A percentile compares a stretch with the other conserved stretches of the same genome.
These are phyloP conservation scores for Kockovaella imperatae DNA, from an alignment of 768 basidiomycete genomes.

Conservation along the genomic window DNA sequence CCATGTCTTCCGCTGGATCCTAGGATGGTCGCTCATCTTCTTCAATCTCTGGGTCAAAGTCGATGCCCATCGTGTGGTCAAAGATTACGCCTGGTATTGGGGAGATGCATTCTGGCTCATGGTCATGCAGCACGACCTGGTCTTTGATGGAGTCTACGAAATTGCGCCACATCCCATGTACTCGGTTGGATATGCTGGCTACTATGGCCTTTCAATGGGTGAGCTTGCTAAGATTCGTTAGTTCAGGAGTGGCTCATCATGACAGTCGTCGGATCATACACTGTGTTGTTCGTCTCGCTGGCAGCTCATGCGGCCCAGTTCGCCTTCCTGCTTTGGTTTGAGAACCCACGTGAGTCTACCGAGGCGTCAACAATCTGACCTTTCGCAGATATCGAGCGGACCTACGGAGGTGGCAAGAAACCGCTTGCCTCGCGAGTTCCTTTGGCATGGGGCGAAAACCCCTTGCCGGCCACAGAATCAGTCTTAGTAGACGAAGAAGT, in stretches of 20 bases:
- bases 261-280: slow-evolving; percentile 41
- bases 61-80: slow-evolving; percentile 94
- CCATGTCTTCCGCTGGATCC: slow-evolving; percentile 80
- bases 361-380: background rate
- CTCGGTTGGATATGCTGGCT: slow-evolving; percentile 62
- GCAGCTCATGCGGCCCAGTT: slow-evolving; percentile 93
- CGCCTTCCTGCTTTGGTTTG: slow-evolving; percentile 88
- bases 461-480: slow-evolving; percentile 3
- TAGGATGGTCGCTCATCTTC: slow-evolving; percentile 71
- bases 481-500: slow-evolving; percentile 7
- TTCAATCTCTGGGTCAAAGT: slow-evolving; percentile 99
- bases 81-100: slow-evolving; percentile 98
- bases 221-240: slow-evolving; percentile 1
- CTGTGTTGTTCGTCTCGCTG: slow-evolving; percentile 84
- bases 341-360: slow-evolving; percentile 70
- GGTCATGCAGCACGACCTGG: slow-evolving; percentile 53
- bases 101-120: slow-evolving; percentile 48
- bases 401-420: slow-evolving; percentile 79
- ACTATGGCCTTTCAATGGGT: slow-evolving; percentile 83
- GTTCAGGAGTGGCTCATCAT: slow-evolving; percentile 1
- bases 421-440: slow-evolving; percentile 79
- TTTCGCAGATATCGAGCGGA: slow-evolving; percentile 72
- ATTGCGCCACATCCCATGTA: slow-evolving; percentile 69
- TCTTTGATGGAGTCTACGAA: slow-evolving; percentile 98
- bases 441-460: slow-evolving; percentile 19